These are phyloP conservation scores for Leccinum barrowsii DNA, from an alignment of 768 basidiomycete species.

Conservation along the genomic window DNA sequence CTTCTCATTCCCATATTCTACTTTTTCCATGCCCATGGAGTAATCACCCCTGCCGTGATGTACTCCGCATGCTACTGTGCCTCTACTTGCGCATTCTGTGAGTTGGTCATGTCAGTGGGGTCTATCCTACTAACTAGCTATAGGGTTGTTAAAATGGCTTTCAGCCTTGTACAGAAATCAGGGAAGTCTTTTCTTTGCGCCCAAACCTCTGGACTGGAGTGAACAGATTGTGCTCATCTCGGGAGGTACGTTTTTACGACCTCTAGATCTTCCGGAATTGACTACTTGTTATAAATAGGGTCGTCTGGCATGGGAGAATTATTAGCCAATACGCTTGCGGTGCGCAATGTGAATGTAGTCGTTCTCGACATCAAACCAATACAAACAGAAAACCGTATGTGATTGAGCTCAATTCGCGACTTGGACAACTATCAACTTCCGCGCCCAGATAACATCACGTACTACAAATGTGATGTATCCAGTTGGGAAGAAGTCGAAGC, in stretches of 20 bases:
- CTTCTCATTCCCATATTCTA: conserved; percentile 78
- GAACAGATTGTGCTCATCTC: conserved; percentile 90
- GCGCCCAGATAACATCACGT: conserved; percentile 66
- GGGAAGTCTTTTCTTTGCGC: conserved; percentile 57
- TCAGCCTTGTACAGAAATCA: conserved; percentile 76
- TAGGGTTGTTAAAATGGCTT: conserved; percentile 69
- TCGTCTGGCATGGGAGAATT: conserved; percentile 87
- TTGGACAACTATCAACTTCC: conserved; percentile 1
- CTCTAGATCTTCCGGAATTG: not conserved
- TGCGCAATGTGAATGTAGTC: conserved; percentile 76
- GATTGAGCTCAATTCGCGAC: not conserved
- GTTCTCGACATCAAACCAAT: conserved; percentile 84
- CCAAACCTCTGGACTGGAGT: conserved; percentile 71
- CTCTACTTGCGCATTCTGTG: conserved; percentile 65
- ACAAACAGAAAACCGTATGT: conserved; percentile 70
- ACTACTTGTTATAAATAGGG: conserved; percentile 43
- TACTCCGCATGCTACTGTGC: conserved; percentile 52
- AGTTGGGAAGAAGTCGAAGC: conserved; percentile 81
- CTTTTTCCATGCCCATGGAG: conserved; percentile 61
- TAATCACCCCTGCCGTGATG: conserved; percentile 50
- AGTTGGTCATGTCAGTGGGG: conserved; percentile 28
- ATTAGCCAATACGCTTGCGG: conserved; percentile 82
- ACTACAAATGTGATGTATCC: conserved; percentile 90
- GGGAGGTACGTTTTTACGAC: conserved; percentile 57
- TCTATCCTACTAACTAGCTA: conserved; percentile 5